Base-by-base conservation (phyloP, 306 rosid genomes). In the Malus orientalis region DNA sequence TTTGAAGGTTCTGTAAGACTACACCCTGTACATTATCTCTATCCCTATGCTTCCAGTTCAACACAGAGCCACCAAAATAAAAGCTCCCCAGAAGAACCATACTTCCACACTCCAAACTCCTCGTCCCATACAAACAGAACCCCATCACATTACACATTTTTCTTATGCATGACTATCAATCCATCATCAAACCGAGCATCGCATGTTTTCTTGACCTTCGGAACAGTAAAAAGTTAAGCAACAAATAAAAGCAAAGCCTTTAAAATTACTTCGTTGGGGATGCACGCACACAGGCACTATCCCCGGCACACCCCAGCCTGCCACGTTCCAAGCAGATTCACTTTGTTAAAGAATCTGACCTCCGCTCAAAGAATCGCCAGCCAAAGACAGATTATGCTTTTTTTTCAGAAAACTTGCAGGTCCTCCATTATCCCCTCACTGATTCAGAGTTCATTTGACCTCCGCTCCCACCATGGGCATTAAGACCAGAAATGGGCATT, bases 391-490 rank as follows among this genome's bases (percentile, higher is more conserved):
- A 20, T 13, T 54, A 51, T 47, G 51, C 27, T 27, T 27, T 27
- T n/a, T 4, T 40, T 76, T 4, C 71, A 22, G 54, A 23, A 16
- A 45, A 19, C 76, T 40, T 8, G 19, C 4, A 44, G 54, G 54
- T 29, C n/a, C 44, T 54, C 62, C 9, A 29, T 60, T 74, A 87
- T 49, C 91, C 88, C 60, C 67, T 78, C 77, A 93, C 97, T 51
- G 96, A 88, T 79, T 91, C 98, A 16, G 98, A 91, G 84, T 83
- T 91, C 83, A 89, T 77, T 67, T 83, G 93, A 68, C 92, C 86
- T 10, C 84, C 80, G 18, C 85, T 78, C 49, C 90, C 83, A 27
- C 89, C 81, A 40, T 78, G 86, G 0, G 82, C 70, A 69, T 78
- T 89, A 73, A 89, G 72, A 60, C 80, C 93, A 77, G 89, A 59